These are phyloP conservation scores for Hymenochaete sp. DNA, from an alignment of 1,284 basidiomycete genomes.

Conservation along the genomic window DNA sequence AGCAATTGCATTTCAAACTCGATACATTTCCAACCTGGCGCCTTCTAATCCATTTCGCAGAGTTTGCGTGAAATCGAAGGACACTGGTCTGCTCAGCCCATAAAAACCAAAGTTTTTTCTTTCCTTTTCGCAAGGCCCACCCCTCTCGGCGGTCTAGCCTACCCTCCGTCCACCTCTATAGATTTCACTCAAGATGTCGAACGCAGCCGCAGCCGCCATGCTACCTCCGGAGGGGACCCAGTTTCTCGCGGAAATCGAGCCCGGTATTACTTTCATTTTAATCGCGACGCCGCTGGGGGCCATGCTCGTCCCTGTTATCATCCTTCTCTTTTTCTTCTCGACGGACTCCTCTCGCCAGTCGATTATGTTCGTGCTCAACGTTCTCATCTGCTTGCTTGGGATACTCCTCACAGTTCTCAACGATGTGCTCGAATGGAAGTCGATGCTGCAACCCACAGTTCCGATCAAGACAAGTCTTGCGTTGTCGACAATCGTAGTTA, in stretches of 20 bases:
- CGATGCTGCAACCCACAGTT: constrained; percentile 21
- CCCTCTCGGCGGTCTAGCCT: no score
- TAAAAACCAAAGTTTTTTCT: no score
- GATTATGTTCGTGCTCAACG: constrained; percentile 28
- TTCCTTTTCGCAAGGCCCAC: no score
- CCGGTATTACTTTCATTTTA: constrained; percentile 26
- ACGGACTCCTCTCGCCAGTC: constrained; percentile 22
- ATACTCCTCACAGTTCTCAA: constrained; percentile 24
- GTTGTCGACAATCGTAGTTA: constrained; percentile 19
- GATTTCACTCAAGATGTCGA: no score
- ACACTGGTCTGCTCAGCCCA: no score
- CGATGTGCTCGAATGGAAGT: constrained; percentile 14
- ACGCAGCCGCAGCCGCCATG: no score
- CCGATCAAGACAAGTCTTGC: constrained; percentile 17
- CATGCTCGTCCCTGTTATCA: constrained; percentile 26
- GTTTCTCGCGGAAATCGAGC: constrained; percentile 23
- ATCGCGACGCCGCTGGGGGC: constrained; percentile 25
- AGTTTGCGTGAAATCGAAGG: no score
- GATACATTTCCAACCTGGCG: no score
- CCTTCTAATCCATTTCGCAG: no score
- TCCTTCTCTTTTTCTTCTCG: constrained; percentile 26
- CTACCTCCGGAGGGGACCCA: constrained; percentile 25
- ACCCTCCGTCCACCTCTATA: no score
- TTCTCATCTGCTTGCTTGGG: constrained; percentile 24
- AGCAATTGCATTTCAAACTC: no score